Evolutionary conservation across 345 rosid species (phyloP).

Genomic region (Dovyalis caffra): DNA sequence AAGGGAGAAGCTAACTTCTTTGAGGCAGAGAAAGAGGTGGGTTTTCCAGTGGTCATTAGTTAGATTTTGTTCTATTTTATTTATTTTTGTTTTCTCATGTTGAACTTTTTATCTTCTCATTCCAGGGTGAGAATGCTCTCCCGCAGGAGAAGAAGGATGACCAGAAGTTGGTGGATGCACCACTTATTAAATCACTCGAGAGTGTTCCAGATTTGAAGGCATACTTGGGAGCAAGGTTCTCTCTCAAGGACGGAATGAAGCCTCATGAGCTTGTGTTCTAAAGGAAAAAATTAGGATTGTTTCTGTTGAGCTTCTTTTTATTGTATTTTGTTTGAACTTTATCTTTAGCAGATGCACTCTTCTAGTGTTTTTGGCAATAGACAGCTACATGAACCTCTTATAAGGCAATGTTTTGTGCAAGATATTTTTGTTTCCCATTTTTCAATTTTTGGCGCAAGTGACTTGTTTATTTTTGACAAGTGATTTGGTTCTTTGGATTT

Average conservation of each 20-base stretch:
- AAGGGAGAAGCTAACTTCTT: slow-evolving; percentile 79
- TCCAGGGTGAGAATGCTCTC: slow-evolving; percentile 60
- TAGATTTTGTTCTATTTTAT: neutral
- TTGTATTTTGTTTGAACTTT: slow-evolving; percentile 14
- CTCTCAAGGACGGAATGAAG: slow-evolving; percentile 40
- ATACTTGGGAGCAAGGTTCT: slow-evolving; percentile 84
- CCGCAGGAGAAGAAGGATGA: slow-evolving; percentile 84
- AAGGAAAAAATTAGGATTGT: slow-evolving; percentile 10
- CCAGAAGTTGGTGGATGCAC: slow-evolving; percentile 66
- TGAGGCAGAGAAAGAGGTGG: slow-evolving; percentile 67
- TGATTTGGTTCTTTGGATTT: neutral
- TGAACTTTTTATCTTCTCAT: neutral
- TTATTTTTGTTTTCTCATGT: neutral
- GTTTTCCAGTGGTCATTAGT: slow-evolving; percentile 17
- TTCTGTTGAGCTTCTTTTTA: neutral
- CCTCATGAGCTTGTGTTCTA: slow-evolving; percentile 36
- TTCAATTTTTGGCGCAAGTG: neutral
- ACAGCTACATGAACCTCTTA: slow-evolving; percentile 16
- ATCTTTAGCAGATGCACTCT: slow-evolving; percentile 14
- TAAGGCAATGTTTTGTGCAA: neutral
- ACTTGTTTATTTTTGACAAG: neutral
- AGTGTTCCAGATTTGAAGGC: slow-evolving; percentile 67
- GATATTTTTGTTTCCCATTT: neutral
- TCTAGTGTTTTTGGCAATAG: slow-evolving; percentile 9
- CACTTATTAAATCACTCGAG: slow-evolving; percentile 63